Percentiles rank a stretch among this genome's conserved stretches.
These are phyloP conservation scores for Melampsora americana DNA, from an alignment of 1,284 basidiomycete genomes.

Conservation along the genomic window DNA sequence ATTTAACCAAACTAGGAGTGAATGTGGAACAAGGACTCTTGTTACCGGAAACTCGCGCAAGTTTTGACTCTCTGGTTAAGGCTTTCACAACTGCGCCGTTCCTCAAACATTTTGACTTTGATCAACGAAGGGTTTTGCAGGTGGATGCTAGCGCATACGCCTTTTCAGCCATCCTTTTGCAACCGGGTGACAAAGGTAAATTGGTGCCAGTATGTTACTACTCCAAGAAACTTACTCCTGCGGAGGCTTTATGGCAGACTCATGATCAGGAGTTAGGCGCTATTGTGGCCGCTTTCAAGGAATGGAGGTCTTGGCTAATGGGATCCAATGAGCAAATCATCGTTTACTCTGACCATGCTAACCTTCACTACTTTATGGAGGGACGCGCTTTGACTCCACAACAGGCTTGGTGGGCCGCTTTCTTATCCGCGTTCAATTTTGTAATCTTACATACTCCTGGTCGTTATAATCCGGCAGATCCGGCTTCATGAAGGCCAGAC, in stretches of 20 bases:
- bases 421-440: no score
- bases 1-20: slow-evolving; percentile 1
- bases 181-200: slow-evolving; percentile 26
- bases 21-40: not conserved
- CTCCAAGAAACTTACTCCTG: slow-evolving; percentile 37
- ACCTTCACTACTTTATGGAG: slow-evolving; percentile 3
- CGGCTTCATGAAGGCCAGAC: not conserved
- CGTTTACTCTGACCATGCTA: slow-evolving; percentile 15
- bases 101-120: slow-evolving; percentile 17
- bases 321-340: not conserved
- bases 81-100: not conserved
- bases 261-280: no score
- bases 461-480: slow-evolving; percentile 6
- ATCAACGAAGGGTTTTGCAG: slow-evolving; percentile 50
- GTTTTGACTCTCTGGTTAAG: not conserved
- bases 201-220: slow-evolving; percentile 41
- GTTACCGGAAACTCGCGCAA: not conserved
- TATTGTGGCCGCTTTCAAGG: not conserved
- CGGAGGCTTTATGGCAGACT: slow-evolving; percentile 14
- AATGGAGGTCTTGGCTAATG: slow-evolving; percentile 8
- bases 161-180: no score
- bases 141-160: no score
- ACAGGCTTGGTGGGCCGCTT: slow-evolving; percentile 5
- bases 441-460: slow-evolving; percentile 8
- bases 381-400: not conserved